These are phyloP conservation scores for Phytopythium vexans DNA, from an alignment of 352 stramenopile species.

Conservation along the genomic window DNA sequence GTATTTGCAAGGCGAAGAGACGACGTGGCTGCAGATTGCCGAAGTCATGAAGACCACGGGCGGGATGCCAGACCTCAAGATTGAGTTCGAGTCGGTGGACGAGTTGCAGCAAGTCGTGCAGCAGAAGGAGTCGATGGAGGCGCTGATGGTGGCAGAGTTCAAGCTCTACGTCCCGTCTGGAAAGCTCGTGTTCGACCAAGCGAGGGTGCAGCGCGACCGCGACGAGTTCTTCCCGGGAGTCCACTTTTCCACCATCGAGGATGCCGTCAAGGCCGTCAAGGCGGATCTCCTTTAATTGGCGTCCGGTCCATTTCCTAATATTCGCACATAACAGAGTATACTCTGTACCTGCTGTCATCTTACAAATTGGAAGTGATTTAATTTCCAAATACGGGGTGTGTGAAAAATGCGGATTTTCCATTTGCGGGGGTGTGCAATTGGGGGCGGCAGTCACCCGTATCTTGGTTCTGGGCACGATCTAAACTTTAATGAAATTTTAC, in stretches of 20 bases:
- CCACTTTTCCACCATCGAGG: constrained; percentile 26
- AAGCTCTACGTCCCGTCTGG: constrained; percentile 14
- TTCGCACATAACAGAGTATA: too few species aligned
- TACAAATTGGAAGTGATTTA: too few species aligned
- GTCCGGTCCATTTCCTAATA: too few species aligned
- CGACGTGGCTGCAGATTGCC: constrained; percentile 26
- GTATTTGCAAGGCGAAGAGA: constrained; percentile 29
- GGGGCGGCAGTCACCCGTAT: too few species aligned
- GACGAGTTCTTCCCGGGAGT: constrained; percentile 20
- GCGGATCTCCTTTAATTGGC: too few species aligned
- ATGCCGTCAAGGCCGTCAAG: constrained; percentile 18
- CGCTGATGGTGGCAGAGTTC: constrained; percentile 11
- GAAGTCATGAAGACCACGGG: constrained; percentile 17
- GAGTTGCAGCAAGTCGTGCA: constrained; percentile 11
- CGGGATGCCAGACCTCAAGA: constrained; percentile 16
- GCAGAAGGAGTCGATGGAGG: constrained; percentile 9
- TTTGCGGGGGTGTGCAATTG: too few species aligned
- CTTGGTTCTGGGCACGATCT: too few species aligned
- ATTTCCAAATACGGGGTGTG: too few species aligned
- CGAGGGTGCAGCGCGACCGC: constrained; percentile 24
- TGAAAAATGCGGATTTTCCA: too few species aligned
- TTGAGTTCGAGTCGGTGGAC: constrained; percentile 14
- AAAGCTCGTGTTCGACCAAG: constrained; percentile 16
- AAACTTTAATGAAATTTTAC: too few species aligned
- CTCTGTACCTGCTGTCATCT: too few species aligned